Evolutionary conservation across 2,329 filamentous ascomycete genomes (phyloP).

Genomic region (Colletotrichum destructivum): DNA sequence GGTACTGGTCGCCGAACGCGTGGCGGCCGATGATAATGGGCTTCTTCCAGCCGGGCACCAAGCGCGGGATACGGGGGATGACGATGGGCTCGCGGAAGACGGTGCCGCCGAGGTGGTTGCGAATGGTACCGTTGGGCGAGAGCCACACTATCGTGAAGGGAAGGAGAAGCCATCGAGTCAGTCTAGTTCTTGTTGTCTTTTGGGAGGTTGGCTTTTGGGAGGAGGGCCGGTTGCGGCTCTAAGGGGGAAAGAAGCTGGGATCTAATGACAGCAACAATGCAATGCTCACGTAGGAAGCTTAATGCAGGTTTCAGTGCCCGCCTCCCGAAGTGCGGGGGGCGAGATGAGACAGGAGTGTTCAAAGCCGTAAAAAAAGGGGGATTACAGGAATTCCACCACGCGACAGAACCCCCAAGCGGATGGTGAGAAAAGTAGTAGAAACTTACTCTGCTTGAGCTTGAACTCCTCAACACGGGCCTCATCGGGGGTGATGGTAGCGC

Average conservation of each 20-base stretch:
- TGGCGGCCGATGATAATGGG: slow-evolving; percentile 99
- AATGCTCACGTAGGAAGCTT: background rate
- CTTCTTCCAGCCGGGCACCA: slow-evolving; percentile 98
- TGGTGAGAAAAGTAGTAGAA: background rate
- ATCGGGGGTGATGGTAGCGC: slow-evolving; percentile 98
- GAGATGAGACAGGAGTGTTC: slow-evolving; percentile 20
- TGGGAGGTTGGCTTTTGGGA: background rate
- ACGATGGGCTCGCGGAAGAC: slow-evolving; percentile 99
- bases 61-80: slow-evolving; percentile 91
- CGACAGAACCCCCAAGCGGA: slow-evolving; percentile 1
- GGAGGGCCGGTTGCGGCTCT: slow-evolving; percentile 3
- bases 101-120: slow-evolving; percentile 86
- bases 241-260: background rate
- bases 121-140: slow-evolving; percentile 93
- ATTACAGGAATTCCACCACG: background rate
- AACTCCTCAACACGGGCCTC: slow-evolving; percentile 98
- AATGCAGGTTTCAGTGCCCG: slow-evolving; percentile 26
- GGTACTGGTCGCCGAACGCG: slow-evolving; percentile 98
- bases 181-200: background rate
- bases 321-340: slow-evolving; percentile 27
- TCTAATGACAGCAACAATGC: slow-evolving; percentile 1
- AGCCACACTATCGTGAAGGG: slow-evolving; percentile 83
- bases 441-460: slow-evolving; percentile 95
- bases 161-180: slow-evolving; percentile 29
- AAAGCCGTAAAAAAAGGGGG: background rate